Evolutionary conservation across 192 early-diverging fungal genomes (phyloP).

Genomic region (Backusella australiensis): DNA sequence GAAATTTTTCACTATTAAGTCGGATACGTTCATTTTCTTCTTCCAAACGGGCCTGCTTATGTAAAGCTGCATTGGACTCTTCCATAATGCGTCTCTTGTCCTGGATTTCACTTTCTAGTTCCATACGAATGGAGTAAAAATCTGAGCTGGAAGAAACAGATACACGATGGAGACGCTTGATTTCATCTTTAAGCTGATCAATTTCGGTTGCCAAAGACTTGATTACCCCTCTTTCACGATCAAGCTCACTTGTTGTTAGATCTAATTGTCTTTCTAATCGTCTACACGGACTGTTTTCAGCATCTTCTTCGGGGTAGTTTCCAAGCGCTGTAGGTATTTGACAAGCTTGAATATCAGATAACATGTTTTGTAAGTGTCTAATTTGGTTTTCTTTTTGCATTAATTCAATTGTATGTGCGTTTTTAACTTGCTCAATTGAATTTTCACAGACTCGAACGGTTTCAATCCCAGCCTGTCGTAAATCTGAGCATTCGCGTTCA

Average conservation of each 20-base stretch:
- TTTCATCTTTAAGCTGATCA: constrained; percentile 5
- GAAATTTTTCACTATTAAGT: background rate
- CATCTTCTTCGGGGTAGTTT: background rate
- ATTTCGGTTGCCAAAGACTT: background rate
- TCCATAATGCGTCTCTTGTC: constrained; percentile 28
- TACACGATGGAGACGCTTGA: background rate
- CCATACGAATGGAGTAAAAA: constrained; percentile 6
- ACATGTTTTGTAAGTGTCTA: constrained; percentile 11
- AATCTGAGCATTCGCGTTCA: constrained; percentile 34
- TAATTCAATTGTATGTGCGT: constrained; percentile 22
- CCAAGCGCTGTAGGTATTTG: background rate
- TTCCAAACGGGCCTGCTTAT: constrained; percentile 12
- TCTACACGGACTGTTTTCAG: background rate
- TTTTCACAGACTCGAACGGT: constrained; percentile 41
- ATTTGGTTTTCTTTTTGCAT: constrained; percentile 33
- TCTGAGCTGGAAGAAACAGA: constrained; percentile 2
- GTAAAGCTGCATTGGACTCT: constrained; percentile 19
- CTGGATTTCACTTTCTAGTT: constrained; percentile 21
- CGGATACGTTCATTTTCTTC: constrained; percentile 21
- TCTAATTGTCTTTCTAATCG: constrained; percentile 36
- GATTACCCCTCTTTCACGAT: background rate
- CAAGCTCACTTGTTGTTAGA: constrained; percentile 8
- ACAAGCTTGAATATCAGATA: constrained; percentile 1
- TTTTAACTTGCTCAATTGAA: constrained; percentile 37
- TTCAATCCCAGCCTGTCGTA: constrained; percentile 39